A percentile compares a stretch with the other conserved stretches of the same genome.
Evolutionary conservation across 2,329 filamentous ascomycete species (phyloP).

Genomic region (Ascomycota sp.): DNA sequence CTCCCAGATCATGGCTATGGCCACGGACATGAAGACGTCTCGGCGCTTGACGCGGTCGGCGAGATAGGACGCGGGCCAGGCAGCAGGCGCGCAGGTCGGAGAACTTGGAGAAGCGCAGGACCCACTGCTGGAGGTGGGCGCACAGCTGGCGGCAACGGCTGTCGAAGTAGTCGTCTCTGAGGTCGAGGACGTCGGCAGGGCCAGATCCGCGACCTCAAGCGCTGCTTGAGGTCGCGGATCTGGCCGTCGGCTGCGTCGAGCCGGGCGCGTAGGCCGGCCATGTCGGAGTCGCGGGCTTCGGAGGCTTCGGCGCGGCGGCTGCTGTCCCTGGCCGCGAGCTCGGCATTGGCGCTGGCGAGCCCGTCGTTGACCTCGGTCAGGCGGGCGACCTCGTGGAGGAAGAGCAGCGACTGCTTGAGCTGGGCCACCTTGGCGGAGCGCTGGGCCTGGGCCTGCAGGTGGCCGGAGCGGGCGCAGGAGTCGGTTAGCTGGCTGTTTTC

Average conservation of each 20-base stretch:
- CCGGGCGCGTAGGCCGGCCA: slow-evolving; percentile 56
- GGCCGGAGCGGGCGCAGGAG: slow-evolving; percentile 47
- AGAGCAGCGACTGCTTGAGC: slow-evolving; percentile 61
- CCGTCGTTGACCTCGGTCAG: slow-evolving; percentile 68
- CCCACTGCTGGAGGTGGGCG: slow-evolving; percentile 93
- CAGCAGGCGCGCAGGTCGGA: slow-evolving; percentile 82
- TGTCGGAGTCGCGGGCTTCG: slow-evolving; percentile 48
- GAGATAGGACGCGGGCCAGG: slow-evolving; percentile 60
- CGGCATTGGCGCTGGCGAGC: slow-evolving; percentile 55
- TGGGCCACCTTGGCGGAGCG: too few relatives aligned
- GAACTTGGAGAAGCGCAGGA: slow-evolving; percentile 92
- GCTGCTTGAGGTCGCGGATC: slow-evolving; percentile 31
- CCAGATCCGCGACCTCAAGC: slow-evolving; percentile 31
- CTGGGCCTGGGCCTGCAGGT: too few relatives aligned
- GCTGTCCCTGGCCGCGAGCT: slow-evolving; percentile 56
- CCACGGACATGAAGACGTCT: slow-evolving; percentile 95
- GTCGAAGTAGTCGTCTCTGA: slow-evolving; percentile 86
- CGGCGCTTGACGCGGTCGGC: slow-evolving; percentile 71
- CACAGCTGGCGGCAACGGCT: slow-evolving; percentile 84
- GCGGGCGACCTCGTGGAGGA: slow-evolving; percentile 63
- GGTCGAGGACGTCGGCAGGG: slow-evolving; percentile 53
- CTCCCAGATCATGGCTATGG: slow-evolving; percentile 99
- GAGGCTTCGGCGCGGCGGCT: slow-evolving; percentile 43
- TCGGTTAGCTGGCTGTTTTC: slow-evolving; percentile 70
- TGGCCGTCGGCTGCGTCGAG: slow-evolving; percentile 50